These are phyloP conservation scores for Conringia planisiliqua DNA, from an alignment of 345 rosid species.

Conservation along the genomic window DNA sequence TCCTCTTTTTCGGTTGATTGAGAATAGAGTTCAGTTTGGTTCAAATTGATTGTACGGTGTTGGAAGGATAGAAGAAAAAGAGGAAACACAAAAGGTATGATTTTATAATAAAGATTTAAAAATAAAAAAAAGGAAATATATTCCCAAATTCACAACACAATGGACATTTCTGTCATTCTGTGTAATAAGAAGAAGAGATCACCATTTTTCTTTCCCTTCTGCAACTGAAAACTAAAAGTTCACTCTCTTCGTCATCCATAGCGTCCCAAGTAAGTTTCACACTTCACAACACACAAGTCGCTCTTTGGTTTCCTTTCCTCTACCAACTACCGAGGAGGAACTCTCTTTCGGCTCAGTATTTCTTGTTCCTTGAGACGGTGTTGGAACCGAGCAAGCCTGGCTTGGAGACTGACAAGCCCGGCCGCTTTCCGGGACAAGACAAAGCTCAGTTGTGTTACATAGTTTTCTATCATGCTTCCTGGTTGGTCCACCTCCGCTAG, in stretches of 20 bases:
- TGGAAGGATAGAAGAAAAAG: neutral
- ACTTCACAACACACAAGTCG: conserved; percentile 20
- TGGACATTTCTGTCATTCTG: conserved; percentile 10
- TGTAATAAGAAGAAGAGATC: conserved; percentile 16
- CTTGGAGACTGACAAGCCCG: conserved; percentile 87
- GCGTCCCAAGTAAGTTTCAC: conserved; percentile 18
- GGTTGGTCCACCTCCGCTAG: conserved; percentile 97
- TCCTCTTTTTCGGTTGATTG: neutral
- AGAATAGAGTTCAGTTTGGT: neutral
- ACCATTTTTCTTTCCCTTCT: neutral
- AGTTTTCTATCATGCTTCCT: conserved; percentile 91
- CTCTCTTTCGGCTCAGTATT: conserved; percentile 81
- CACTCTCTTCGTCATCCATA: conserved; percentile 19
- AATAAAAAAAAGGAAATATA: neutral
- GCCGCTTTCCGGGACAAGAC: conserved; percentile 98
- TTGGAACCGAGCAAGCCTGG: conserved; percentile 93
- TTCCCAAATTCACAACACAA: conserved; percentile 22
- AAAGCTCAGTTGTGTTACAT: conserved; percentile 84
- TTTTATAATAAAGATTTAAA: neutral
- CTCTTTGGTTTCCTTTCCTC: conserved; percentile 4
- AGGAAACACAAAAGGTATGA: conserved; percentile 1
- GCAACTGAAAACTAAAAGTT: neutral
- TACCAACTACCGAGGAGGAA: conserved; percentile 44
- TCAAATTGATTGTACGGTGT: neutral
- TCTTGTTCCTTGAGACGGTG: conserved; percentile 95